Evolutionary conservation across 257 asterid species (phyloP), one percentile per base, ranked within the genome.

Genomic region (Jaltomata sinuosa): DNA sequence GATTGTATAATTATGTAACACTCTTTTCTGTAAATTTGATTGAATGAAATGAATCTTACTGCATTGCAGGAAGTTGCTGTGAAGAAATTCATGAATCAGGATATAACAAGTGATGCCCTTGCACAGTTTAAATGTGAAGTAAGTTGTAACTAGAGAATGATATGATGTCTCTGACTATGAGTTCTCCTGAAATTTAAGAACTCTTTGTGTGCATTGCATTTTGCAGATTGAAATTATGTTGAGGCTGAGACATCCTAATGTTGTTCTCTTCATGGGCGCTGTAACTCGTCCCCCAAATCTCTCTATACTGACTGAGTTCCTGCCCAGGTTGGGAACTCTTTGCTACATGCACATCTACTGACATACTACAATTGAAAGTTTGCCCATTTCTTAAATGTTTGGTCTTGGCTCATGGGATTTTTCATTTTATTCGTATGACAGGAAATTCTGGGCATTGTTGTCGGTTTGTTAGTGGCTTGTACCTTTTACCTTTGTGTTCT

Each of bases 201-300:
- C 47, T 22, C 25, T 80, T 29, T 82, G 84, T 81, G 49, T 71
- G 50, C 14, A 54, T 45, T 83, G 42, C 59, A 65, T 83, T 85
- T 49, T 91, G 86, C 89, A 97, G 99, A 87, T 97, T 80, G 98
- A 94, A 86, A 94, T 97, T 85, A 97, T 97, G 99, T 87, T 93
- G 89, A 90, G 99, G 87, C 83, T 97, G 94, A 95, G 98, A 84
- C 99, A 97, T 90, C 99, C 99, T 4, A 97, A 97, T 90, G 96
- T 97, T 71, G 99, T 97, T 62, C 97, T 97, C 85, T 93, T 97
- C 90, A 97, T 95, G 99, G 99, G 99, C 87, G 99, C 99, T 1
- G 99, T 97, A 82, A 90, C 94, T 62, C 92, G 90, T 22, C 98
- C 99, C 82, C 99, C 99, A 53, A 93, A 95, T 89, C 91, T 97